Percentiles rank a stretch among this genome's conserved stretches.
Conservation (phyloP, 176 grass and related monocot species). For the Raddia guianensis region DNA sequence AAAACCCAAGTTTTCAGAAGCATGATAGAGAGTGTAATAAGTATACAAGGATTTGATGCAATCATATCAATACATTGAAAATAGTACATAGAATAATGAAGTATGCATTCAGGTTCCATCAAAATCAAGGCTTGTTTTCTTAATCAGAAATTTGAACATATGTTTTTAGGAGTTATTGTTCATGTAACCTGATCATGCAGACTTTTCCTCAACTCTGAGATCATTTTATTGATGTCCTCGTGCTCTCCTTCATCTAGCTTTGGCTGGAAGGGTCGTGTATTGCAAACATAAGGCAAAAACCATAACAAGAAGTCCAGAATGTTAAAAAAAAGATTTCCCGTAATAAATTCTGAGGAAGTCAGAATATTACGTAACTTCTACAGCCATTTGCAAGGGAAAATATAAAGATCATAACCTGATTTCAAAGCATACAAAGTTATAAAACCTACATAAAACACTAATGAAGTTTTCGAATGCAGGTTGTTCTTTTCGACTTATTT, state of each 20-base stretch:
- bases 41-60: constrained; percentile 13
- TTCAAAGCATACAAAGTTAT: constrained; percentile 5
- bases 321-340: background rate
- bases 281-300: constrained; percentile 2
- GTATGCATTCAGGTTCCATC: constrained; percentile 1
- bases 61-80: no score
- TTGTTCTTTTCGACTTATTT: no score
- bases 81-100: background rate
- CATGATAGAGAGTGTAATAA: background rate
- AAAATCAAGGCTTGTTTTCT: constrained; percentile 13
- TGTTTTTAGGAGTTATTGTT: constrained; percentile 25
- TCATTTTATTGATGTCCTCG: constrained; percentile 59
- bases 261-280: constrained; percentile 57
- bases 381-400: background rate
- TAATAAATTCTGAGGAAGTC: background rate
- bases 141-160: background rate
- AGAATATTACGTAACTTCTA: constrained; percentile 4
- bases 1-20: constrained; percentile 11
- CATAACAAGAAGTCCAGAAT: constrained; percentile 14
- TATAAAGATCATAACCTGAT: constrained; percentile 13
- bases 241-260: no score
- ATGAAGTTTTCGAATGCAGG: no score
- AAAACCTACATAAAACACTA: constrained; percentile 25
- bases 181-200: constrained; percentile 62
- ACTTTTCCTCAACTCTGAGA: constrained; percentile 65